Base-by-base conservation (phyloP, 164 flowering plant genomes). In the Tetracentron sinense region DNA sequence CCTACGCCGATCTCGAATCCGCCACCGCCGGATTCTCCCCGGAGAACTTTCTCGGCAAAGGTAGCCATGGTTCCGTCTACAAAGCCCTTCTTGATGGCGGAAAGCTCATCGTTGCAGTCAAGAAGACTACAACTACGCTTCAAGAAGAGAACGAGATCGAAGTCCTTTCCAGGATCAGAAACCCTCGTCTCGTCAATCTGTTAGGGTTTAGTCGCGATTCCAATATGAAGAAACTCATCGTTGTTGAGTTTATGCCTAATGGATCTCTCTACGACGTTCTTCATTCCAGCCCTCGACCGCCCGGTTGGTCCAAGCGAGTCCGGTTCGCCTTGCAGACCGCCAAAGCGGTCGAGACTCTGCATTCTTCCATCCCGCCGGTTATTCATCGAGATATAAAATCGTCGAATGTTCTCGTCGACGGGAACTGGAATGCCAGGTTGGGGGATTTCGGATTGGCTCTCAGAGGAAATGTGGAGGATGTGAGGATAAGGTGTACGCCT, bases 361-460 rank as follows among this genome's bases (percentile, higher is more conserved):
- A 93, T 75, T 63, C 85, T 17, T 69, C 86, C 1, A 70, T 75
- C 50, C 96, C 96, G n/a, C 96, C 92, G 25, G 86, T 90, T 10
- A 93, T 88, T n/a, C 98, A 90, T 70, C 69, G 96, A 25, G 98
- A 93, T 64, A 84, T 93, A 0, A 93, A 93, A 65, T 93, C 98
- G 0, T 84, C 94, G 0, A 93, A 90, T 62, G 74, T 93, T 1
- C 61, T 93, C 27, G 72, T 93, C 38, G 98, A 93, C 56, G 69
- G 25, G n/a, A 56, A 68, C 4, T 69, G 78, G 71, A 81, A 78
- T 23, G 92, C 88, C 7, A 71, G 90, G 59, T 65, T 93, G 29
- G 85, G 92, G 0, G 98, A 93, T 60, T 90, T 88, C 61, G 96
- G 98, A 7, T 68, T 93, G 51, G 92, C 98, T 0, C 56, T 92